Base-by-base conservation (phyloP, 257 asterid species). In the Echium plantagineum region DNA sequence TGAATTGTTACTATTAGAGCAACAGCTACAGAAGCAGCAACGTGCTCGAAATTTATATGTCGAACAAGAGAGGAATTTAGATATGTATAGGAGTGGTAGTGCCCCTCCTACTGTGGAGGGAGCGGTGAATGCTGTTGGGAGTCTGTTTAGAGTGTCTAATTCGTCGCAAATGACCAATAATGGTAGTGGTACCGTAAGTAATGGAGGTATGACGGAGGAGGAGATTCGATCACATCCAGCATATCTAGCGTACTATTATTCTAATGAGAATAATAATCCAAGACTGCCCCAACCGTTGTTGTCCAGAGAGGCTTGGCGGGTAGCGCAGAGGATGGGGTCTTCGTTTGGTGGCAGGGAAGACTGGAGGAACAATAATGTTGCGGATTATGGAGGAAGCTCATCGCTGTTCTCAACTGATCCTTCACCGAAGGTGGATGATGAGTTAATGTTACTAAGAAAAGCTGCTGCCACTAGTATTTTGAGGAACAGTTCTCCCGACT, bases 31-130 rank as follows among this genome's bases (percentile, higher is more conserved):
- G 48, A 81, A 79, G 67, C 78, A 75, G 47, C 85, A 75, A 15
- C 74, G 64, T 6, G 80, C 78, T 68, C 85, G 79, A 2, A 52
- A 70, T 42, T 49, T 79, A 26, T 61, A 76, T 31, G 68, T 75
- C 2, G 93, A 75, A 54, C 72, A 80, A 31, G 96, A 72, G 74
- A 72, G 80, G 65, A 81, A 72, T 32, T 62, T 82, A 59, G 71
- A 75, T 21, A 73, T 89, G 35, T 73, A 72, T 28, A 63, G 95
- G 69, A 84, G 96, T 61, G 95, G 94, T 12, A 86, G 97, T 56
- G 97, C 94, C 4, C 96, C 94, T 7, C 96, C 95, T 16, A 76
- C 88, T 0, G 79, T 90, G n/a, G 94, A 84, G 65, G 94, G 85
- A 38, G 56, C 64, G 65, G 63, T 69, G 49, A 56, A 9, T 26